These are phyloP conservation scores for Pestalotiopsis sp. DNA, from an alignment of 2,329 filamentous ascomycete genomes.

Conservation along the genomic window DNA sequence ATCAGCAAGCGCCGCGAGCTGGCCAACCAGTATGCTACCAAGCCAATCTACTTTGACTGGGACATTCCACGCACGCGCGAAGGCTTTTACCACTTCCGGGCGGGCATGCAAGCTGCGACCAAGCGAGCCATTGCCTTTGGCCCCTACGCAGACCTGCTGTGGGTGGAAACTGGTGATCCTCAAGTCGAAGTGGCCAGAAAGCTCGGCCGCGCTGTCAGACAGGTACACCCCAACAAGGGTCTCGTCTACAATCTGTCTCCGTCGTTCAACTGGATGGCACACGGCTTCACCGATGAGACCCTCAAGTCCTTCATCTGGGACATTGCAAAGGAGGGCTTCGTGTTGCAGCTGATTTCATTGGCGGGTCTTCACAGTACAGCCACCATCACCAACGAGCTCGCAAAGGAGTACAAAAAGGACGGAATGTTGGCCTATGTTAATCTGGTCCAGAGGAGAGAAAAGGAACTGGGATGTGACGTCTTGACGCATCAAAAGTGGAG, in stretches of 20 bases:
- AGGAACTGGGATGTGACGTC: conserved; percentile 89
- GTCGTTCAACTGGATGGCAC: conserved; percentile 98
- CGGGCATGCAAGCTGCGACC: conserved; percentile 81
- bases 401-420: conserved; percentile 79
- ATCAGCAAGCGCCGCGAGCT: conserved; percentile 75
- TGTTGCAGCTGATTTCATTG: conserved; percentile 66
- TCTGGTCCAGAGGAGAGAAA: conserved; percentile 83
- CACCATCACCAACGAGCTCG: conserved; percentile 70
- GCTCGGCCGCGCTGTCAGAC: conserved; percentile 76
- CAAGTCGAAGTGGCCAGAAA: conserved; percentile 73
- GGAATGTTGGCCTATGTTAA: conserved; percentile 99
- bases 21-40: conserved; percentile 65
- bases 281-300: conserved; percentile 82
- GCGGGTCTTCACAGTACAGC: conserved; percentile 68
- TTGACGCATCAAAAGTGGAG: conserved; percentile 91
- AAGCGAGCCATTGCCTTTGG: conserved; percentile 92
- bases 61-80: conserved; percentile 91
- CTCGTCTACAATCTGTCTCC: conserved; percentile 96
- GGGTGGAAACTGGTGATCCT: conserved; percentile 94
- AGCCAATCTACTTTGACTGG: conserved; percentile 80
- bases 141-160: conserved; percentile 90
- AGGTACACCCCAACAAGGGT: conserved; percentile 72
- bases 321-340: conserved; percentile 83
- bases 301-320: conserved; percentile 96
- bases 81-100: conserved; percentile 88